phyloP scores from a whole-genome alignment of 2,329 filamentous ascomycete species.

The Aspergillus eucalypticola region DNA sequence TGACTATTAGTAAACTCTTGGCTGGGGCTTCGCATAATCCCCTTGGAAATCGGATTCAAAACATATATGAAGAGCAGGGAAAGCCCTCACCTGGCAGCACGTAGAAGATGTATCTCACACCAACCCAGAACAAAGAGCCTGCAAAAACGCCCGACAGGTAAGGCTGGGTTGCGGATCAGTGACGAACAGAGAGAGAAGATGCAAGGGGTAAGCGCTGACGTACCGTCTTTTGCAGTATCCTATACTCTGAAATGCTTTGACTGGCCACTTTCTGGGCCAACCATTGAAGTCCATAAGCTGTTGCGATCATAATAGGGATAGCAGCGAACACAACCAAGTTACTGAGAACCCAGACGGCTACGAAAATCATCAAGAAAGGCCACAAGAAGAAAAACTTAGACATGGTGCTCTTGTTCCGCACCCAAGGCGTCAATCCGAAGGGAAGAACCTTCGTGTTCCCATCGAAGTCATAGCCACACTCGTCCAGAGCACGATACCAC shows the following conservation, averaged over 20 bases:
- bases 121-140: slow-evolving; percentile 78
- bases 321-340: slow-evolving; percentile 72
- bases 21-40: neutral
- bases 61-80: too few relatives aligned
- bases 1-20: slow-evolving; percentile 2
- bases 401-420: slow-evolving; percentile 76
- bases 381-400: slow-evolving; percentile 86
- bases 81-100: slow-evolving; percentile 67
- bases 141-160: slow-evolving; percentile 94
- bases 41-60: too few relatives aligned
- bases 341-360: slow-evolving; percentile 70
- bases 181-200: neutral
- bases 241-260: slow-evolving; percentile 85
- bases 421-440: slow-evolving; percentile 71
- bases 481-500: slow-evolving; percentile 79
- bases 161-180: slow-evolving; percentile 56
- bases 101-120: slow-evolving; percentile 70
- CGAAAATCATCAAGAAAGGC: slow-evolving; percentile 76
- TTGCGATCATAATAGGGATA: slow-evolving; percentile 67
- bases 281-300: slow-evolving; percentile 71
- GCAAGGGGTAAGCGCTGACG: slow-evolving; percentile 32
- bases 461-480: slow-evolving; percentile 80
- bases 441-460: slow-evolving; percentile 69
- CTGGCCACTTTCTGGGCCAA: slow-evolving; percentile 73
- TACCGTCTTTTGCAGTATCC: slow-evolving; percentile 85